Conservation (phyloP, 2,329 filamentous ascomycete genomes). For the Diplodia corticola region DNA sequence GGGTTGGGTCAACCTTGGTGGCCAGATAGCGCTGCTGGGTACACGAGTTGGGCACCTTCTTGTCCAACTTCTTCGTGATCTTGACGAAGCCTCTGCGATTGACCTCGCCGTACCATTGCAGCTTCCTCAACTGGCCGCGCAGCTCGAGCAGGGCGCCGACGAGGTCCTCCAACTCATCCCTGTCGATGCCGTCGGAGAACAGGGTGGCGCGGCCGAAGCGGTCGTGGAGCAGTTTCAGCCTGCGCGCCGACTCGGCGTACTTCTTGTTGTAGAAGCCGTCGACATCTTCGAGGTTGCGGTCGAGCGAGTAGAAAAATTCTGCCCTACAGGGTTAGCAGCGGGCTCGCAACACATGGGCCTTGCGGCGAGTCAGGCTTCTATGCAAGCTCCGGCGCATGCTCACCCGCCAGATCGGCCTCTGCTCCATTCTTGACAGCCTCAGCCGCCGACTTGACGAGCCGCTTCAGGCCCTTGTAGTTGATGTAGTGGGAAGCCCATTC, state of each 20-base stretch:
- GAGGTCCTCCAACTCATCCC: slow-evolving; percentile 87
- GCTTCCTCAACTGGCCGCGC: slow-evolving; percentile 80
- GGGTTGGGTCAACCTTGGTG: slow-evolving; percentile 83
- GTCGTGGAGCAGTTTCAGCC: slow-evolving; percentile 82
- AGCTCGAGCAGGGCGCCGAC: slow-evolving; percentile 88
- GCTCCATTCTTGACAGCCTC: slow-evolving; percentile 63
- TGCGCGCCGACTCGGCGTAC: slow-evolving; percentile 77
- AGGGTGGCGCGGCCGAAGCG: slow-evolving; percentile 78
- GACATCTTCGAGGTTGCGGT: slow-evolving; percentile 96
- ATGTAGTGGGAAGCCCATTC: slow-evolving; percentile 85
- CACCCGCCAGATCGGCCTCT: slow-evolving; percentile 87
- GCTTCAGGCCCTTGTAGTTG: slow-evolving; percentile 91
- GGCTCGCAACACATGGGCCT: not conserved
- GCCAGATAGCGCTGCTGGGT: slow-evolving; percentile 84
- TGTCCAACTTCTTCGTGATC: slow-evolving; percentile 98
- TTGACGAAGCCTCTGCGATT: slow-evolving; percentile 95
- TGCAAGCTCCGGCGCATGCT: slow-evolving; percentile 40
- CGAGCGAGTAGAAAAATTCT: slow-evolving; percentile 97
- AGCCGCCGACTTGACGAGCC: slow-evolving; percentile 82
- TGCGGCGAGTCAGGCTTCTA: not conserved
- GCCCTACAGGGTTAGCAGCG: slow-evolving; percentile 27
- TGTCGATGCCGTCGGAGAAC: slow-evolving; percentile 70
- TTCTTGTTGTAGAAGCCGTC: slow-evolving; percentile 98
- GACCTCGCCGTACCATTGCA: slow-evolving; percentile 98
- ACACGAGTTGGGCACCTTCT: slow-evolving; percentile 76